A percentile compares a stretch with the other conserved stretches of the same genome.
Conservation (phyloP, 2,329 filamentous ascomycete species). For the Corniculantispora saksenae region DNA sequence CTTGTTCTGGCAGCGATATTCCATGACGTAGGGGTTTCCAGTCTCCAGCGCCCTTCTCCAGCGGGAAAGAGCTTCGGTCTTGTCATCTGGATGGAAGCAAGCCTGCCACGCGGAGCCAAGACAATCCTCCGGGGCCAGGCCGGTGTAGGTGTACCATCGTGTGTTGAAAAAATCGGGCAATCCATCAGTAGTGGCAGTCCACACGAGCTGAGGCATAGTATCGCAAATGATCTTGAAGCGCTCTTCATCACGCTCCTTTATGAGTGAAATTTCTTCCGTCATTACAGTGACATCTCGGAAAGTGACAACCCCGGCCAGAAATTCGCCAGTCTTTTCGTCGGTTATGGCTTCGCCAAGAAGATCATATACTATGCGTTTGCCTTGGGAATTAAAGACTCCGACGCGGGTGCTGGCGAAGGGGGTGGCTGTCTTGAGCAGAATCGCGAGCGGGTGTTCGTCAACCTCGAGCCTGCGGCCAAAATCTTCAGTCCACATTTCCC, state of each 20-base stretch:
- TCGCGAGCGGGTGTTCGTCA: conserved; percentile 66
- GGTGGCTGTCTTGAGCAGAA: conserved; percentile 61
- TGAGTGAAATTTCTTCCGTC: conserved; percentile 66
- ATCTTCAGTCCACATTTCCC: conserved; percentile 64
- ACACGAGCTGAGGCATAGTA: conserved; percentile 70
- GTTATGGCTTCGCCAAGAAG: conserved; percentile 66
- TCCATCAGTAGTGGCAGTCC: conserved; percentile 70
- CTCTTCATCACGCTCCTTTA: conserved; percentile 70
- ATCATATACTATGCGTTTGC: conserved; percentile 61
- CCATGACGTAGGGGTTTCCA: conserved; percentile 67
- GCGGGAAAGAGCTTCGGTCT: conserved; percentile 51
- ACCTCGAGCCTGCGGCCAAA: conserved; percentile 60
- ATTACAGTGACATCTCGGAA: conserved; percentile 73
- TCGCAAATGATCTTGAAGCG: conserved; percentile 77
- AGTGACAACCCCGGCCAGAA: conserved; percentile 71
- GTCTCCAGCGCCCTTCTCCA: conserved; percentile 67
- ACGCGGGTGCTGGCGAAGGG: conserved; percentile 61
- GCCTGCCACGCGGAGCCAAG: conserved; percentile 63
- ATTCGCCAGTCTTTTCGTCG: conserved; percentile 68
- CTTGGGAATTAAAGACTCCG: conserved; percentile 59
- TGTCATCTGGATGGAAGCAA: conserved; percentile 71
- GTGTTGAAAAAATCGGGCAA: conserved; percentile 72
- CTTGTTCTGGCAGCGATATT: conserved; percentile 68
- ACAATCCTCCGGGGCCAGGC: conserved; percentile 62
- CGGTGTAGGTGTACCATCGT: conserved; percentile 80